A percentile compares a stretch with the other conserved stretches of the same genome.
Evolutionary conservation across 768 basidiomycete genomes (phyloP).

Genomic region (Pholiota microspora): DNA sequence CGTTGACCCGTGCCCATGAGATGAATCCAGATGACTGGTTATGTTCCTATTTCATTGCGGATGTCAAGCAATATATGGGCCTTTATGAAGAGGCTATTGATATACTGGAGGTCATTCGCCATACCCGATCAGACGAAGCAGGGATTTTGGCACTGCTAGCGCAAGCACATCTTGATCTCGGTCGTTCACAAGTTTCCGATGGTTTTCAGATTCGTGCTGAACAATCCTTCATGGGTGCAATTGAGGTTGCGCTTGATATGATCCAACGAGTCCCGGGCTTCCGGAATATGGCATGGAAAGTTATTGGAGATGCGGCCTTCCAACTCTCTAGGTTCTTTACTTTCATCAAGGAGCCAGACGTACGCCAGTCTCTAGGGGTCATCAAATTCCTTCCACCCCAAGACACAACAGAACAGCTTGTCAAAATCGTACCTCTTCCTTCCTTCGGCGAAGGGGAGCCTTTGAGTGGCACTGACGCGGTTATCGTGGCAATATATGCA

Average conservation of each 20-base stretch:
- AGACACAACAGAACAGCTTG: conserved; percentile 39
- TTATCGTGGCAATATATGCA: conserved; percentile 54
- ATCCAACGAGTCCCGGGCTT: conserved; percentile 59
- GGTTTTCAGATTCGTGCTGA: conserved; percentile 79
- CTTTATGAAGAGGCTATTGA: conserved; percentile 73
- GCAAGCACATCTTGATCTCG: conserved; percentile 70
- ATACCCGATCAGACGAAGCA: conserved; percentile 58
- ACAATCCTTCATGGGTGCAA: conserved; percentile 62
- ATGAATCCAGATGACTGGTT: conserved; percentile 82
- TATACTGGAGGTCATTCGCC: conserved; percentile 57
- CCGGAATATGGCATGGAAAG: conserved; percentile 80
- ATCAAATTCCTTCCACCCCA: conserved; percentile 38
- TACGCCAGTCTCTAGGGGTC: conserved; percentile 31
- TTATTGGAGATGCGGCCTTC: conserved; percentile 71
- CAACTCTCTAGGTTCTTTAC: conserved; percentile 54
- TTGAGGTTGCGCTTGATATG: conserved; percentile 46
- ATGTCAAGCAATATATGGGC: conserved; percentile 78
- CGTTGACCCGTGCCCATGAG: conserved; percentile 71
- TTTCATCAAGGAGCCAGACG: conserved; percentile 42
- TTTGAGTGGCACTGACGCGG: conserved; percentile 32
- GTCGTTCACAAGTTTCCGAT: conserved; percentile 56
- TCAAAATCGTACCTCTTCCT: conserved; percentile 35
- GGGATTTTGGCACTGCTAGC: conserved; percentile 72
- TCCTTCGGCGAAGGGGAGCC: conserved; percentile 19
- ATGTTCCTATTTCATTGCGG: conserved; percentile 78